These are phyloP conservation scores for Cornus kousa DNA, from an alignment of 148 eudicot genomes.

Conservation along the genomic window DNA sequence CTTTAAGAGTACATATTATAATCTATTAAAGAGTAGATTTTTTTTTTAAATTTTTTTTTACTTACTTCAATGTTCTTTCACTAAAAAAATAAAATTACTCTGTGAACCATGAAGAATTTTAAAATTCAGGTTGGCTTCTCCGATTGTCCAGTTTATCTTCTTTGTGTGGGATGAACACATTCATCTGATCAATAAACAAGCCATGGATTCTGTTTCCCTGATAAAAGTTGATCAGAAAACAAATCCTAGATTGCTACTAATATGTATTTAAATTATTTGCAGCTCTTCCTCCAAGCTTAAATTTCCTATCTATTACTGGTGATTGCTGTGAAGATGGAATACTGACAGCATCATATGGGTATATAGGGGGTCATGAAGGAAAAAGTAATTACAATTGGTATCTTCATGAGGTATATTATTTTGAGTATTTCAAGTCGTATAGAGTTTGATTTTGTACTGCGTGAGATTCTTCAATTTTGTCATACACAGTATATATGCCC, in stretches of 20 bases:
- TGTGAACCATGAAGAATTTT: too few relatives aligned
- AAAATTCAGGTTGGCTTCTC: too few relatives aligned
- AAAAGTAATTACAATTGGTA: conserved; percentile 86
- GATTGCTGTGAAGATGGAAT: conserved; percentile 84
- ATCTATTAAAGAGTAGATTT: too few relatives aligned
- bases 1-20: too few relatives aligned
- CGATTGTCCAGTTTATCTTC: too few relatives aligned
- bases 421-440: neutral
- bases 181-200: too few relatives aligned
- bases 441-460: neutral
- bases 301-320: conserved; percentile 92
- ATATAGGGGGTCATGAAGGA: conserved; percentile 98
- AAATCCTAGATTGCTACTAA: neutral
- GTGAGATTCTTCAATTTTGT: neutral
- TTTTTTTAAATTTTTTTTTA: too few relatives aligned
- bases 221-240: too few relatives aligned
- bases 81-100: too few relatives aligned
- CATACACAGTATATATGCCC: neutral
- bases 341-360: conserved; percentile 95
- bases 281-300: conserved; percentile 96
- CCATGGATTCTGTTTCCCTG: too few relatives aligned
- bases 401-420: conserved; percentile 73
- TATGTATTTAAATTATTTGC: conserved; percentile 33
- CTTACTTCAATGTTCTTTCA: too few relatives aligned
- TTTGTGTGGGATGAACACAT: too few relatives aligned